Base-by-base conservation (phyloP, 2,329 filamentous ascomycete genomes). In the Akanthomyces lecanii region DNA sequence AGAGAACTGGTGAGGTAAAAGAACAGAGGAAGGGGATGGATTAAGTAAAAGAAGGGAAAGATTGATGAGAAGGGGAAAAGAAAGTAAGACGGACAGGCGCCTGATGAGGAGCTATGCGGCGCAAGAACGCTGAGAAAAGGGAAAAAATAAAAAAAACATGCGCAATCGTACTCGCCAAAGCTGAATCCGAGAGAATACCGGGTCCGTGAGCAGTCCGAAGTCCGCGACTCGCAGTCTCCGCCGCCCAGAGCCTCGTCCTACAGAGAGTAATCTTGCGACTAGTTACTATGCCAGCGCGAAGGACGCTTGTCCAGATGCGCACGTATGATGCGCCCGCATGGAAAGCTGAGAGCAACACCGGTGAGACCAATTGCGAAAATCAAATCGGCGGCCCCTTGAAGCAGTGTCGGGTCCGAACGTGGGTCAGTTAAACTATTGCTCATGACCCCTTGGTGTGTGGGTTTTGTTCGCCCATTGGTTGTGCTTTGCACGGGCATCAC, bases 131-230 rank as follows among this genome's bases (percentile, higher is more conserved):
- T n/a, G 53, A 33, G 54, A 23, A 18, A 36, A 25, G 52, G 36
- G 25, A 40, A 28, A 36, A 36, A 36, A 36, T n/a, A 38, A 40
- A 28, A 28, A 28, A 55, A 61, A 61, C 59, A 54, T 61, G 59
- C 59, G 59, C 59, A 61, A 54, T 61, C 40, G 59, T 54, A 47
- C 59, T 61, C 59, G 50, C 33, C 58, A 33, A 18, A 42, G 21
- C 36, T 51, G 47, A 18, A 50, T 23, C 16, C 50, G 50, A n/a
- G n/a, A 47, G 21, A 47, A n/a, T 10, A 23, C 53, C 58, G 58
- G 58, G 58, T 61, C 58, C 48, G 58, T 53, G 18, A 53, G 36
- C 25, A 28, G 16, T 53, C 58, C 58, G 58, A 61, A 61, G 48
- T 61, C 58, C 58, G 58, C 58, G 38, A 61, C 12, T 42, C 40